Percentiles rank a stretch among this genome's conserved stretches.
Evolutionary conservation across 2,329 filamentous ascomycete species (phyloP).

Genomic region (Fusarium succisae): DNA sequence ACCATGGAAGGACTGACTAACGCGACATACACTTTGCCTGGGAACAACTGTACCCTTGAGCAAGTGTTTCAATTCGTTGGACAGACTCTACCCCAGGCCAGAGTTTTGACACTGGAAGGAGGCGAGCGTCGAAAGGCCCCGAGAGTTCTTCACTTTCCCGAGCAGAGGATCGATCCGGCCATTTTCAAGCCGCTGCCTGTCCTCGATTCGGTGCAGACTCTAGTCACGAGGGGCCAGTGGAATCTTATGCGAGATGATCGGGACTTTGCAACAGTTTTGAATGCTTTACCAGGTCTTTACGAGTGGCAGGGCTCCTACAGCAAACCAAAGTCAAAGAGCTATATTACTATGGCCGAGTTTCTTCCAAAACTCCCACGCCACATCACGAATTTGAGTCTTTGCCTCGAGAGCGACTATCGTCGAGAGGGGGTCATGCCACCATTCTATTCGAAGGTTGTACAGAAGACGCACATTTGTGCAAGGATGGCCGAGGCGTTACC

Average conservation of each 20-base stretch:
- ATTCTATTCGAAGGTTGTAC: conserved; percentile 69
- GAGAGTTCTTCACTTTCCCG: conserved; percentile 60
- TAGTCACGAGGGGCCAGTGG: conserved; percentile 81
- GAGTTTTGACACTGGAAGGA: conserved; percentile 78
- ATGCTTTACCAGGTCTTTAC: conserved; percentile 71
- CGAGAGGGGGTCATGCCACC: conserved; percentile 69
- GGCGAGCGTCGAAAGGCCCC: conserved; percentile 80
- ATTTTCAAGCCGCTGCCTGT: conserved; percentile 52
- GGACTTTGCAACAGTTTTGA: conserved; percentile 70
- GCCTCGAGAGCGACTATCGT: conserved; percentile 76
- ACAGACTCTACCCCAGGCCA: conserved; percentile 66
- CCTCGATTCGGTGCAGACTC: conserved; percentile 68
- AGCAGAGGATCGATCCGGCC: conserved; percentile 28
- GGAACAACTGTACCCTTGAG: conserved; percentile 74
- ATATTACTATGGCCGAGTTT: conserved; percentile 73
- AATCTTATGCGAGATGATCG: conserved; percentile 72
- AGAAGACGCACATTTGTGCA: conserved; percentile 71
- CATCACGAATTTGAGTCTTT: conserved; percentile 72
- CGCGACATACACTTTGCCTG: conserved; percentile 66
- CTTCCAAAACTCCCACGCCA: conserved; percentile 65
- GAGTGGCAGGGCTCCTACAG: conserved; percentile 73
- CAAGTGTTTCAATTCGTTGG: conserved; percentile 74
- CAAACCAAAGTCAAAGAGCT: conserved; percentile 78
- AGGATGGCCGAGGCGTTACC: conserved; percentile 69
- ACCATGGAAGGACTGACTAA: conserved; percentile 65